Evolutionary conservation across 768 basidiomycete species (phyloP), one percentile per base, ranked within the genome.

Genomic region (Hebeloma cylindrosporum): DNA sequence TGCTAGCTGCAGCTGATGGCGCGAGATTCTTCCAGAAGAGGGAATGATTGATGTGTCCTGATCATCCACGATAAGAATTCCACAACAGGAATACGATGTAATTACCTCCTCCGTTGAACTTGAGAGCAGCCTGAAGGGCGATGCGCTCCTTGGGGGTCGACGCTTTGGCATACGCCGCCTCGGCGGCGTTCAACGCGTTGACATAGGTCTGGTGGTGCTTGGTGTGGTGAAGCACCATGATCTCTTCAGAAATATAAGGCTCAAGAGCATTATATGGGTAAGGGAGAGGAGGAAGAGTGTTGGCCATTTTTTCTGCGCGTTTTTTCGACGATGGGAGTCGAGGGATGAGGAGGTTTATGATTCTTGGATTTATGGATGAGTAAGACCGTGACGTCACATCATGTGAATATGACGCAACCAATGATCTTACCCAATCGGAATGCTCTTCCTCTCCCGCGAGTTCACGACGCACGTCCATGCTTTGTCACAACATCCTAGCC

Each of bases 151-250:
- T 90, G 58, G 88, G 78, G 37, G 82, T 77, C 2, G 68, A 54
- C 0, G 86, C 72, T 55, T 80, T 79, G 35, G 80, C 74, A 62
- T 93, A 90, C 0, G 78, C 74, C 50, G 76, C 71, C 70, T 95
- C 93, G 13, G 93, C 93, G 25, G 88, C 82, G 69, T 95, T 97
- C 64, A 97, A 79, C 2, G 85, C 87, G 58, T 82, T 94, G 43
- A 95, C 90, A 59, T 96, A 96, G 42, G 91, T 85, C 74, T 93
- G 91, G 62, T 97, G 93, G 63, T 97, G 93, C 75, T 93, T 94
- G 51, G 75, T 81, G 74, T 97, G 93, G 70, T 97, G 93, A 39
- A 95, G 87, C 45, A 72, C 78, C 93, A 95, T 97, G 70, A 96
- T 97, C 71, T 94, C 79, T 62, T 75, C 62, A 26, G 82, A 88